A percentile compares a stretch with the other conserved stretches of the same genome.
These are phyloP conservation scores for Saussurea involucrata DNA, from an alignment of 129 eudicot species.

Conservation along the genomic window DNA sequence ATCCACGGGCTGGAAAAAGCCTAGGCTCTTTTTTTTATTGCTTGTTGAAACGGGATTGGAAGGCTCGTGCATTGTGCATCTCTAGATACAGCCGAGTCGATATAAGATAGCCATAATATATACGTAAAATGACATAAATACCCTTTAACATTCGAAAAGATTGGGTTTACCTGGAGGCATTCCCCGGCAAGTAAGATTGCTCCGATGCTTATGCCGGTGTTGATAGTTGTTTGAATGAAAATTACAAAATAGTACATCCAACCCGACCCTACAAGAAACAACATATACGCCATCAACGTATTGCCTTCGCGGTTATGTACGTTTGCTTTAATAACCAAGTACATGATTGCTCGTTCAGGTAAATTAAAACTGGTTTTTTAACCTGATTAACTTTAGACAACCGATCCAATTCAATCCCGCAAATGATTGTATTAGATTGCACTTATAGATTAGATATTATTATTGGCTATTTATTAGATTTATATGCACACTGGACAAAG, in stretches of 20 bases:
- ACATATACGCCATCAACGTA: background rate
- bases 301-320: background rate
- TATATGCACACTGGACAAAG: too few species aligned
- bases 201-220: constrained; percentile 89
- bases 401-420: too few species aligned
- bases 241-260: constrained; percentile 96
- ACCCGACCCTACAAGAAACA: constrained; percentile 62
- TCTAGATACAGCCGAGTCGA: background rate
- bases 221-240: constrained; percentile 85
- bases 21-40: background rate
- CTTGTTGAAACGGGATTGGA: background rate
- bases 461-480: too few species aligned
- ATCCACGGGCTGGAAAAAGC: too few species aligned
- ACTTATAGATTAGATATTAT: too few species aligned
- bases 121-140: background rate
- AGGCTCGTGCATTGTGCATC: background rate
- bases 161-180: constrained; percentile 74
- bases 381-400: too few species aligned
- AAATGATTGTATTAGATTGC: too few species aligned
- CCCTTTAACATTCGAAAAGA: background rate
- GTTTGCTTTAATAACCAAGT: too few species aligned
- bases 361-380: too few species aligned
- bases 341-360: too few species aligned
- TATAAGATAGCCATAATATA: background rate
- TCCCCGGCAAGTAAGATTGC: constrained; percentile 88